These are phyloP conservation scores for Acacia confusa DNA, from an alignment of 306 rosid species.

Conservation along the genomic window DNA sequence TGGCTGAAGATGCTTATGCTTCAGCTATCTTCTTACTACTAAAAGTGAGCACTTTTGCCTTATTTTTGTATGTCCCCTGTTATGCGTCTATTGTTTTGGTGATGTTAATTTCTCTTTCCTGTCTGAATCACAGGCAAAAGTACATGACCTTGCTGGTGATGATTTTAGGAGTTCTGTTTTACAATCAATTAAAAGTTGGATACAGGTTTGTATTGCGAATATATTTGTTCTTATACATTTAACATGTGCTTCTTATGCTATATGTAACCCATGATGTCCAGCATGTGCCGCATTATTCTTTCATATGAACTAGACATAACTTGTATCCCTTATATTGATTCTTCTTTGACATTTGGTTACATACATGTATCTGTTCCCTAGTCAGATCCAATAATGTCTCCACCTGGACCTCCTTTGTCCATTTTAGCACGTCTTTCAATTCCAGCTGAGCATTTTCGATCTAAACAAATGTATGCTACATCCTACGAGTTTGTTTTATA, in stretches of 20 bases:
- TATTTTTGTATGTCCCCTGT: not conserved
- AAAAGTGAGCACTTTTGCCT: slow-evolving; percentile 54
- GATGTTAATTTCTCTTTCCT: slow-evolving; percentile 15
- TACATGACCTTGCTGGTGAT: slow-evolving; percentile 84
- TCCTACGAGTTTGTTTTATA: not conserved
- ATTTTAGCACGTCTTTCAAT: not conserved
- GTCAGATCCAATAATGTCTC: not conserved
- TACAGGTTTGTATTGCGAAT: slow-evolving; percentile 61
- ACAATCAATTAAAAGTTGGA: slow-evolving; percentile 90
- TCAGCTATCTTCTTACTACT: slow-evolving; percentile 91
- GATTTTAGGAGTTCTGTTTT: slow-evolving; percentile 84
- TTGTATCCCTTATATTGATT: not conserved
- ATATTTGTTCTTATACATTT: not conserved
- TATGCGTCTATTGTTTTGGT: slow-evolving; percentile 26
- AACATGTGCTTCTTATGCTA: not conserved
- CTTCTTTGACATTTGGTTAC: not conserved
- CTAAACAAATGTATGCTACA: not conserved
- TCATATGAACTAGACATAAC: not conserved
- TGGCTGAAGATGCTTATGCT: slow-evolving; percentile 99
- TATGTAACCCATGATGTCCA: not conserved
- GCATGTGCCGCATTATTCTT: not conserved
- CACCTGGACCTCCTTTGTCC: not conserved
- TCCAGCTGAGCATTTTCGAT: slow-evolving; percentile 1
- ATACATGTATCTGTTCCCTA: not conserved
- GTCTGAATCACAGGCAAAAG: slow-evolving; percentile 69